Evolutionary conservation across 768 basidiomycete species (phyloP), one percentile per base, ranked within the genome.

Genomic region (Plicaturopsis crispa): DNA sequence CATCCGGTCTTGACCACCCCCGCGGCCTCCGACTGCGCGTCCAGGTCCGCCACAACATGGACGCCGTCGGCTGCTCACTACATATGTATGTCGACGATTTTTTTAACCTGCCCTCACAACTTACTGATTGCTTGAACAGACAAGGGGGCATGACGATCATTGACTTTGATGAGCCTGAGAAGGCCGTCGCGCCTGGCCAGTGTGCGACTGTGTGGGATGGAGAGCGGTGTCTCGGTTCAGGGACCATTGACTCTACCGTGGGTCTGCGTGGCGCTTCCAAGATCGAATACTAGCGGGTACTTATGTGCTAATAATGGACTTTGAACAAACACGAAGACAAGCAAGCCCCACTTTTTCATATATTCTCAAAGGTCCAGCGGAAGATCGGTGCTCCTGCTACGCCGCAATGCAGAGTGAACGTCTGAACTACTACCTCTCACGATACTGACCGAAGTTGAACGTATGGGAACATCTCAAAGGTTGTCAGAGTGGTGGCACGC

Each of bases 201-300:
- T 73, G 85, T 20, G 81, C 80, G 5, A 79, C 74, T 0, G 46
- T 94, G 2, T 96, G 80, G 57, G 69, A 78, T 40, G 77, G 66
- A 2, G 70, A 78, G 32, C 83, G 82, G 79, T 92, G 89, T 57
- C 65, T 94, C 21, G 92, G 92, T 2, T 84, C 83, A 51, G 92
- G 89, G 22, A 59, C 70, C 5, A 91, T 96, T 35, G 44, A 52
- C 2, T 45, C 47, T 14, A 56, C 49, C 7, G 23, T 22, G 4
- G 36, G 35, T 38, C 33, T 22, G n/a, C 33, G 38, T 31, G n/a
- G 42, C n/a, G n/a, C n/a, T n/a, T n/a, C n/a, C n/a, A n/a, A n/a
- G n/a, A n/a, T n/a, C n/a, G n/a, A n/a, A n/a, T n/a, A n/a, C n/a
- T n/a, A n/a, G n/a, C n/a, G n/a, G n/a, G n/a, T n/a, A n/a, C n/a